Conservation (phyloP, 2,329 filamentous ascomycete genomes). For the Fusarium coicis region DNA sequence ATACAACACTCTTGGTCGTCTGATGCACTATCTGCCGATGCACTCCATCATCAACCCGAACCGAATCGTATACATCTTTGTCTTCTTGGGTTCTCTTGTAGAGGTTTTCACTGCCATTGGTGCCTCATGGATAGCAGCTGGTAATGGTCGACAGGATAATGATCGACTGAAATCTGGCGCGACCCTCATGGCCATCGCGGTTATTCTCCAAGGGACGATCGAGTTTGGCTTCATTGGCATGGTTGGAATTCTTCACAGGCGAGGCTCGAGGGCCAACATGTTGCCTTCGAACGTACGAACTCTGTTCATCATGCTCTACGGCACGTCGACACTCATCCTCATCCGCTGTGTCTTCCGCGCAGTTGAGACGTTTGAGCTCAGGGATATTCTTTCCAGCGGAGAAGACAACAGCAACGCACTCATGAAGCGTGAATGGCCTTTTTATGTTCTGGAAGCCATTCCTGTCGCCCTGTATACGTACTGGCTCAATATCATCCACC, state of each 20-base stretch:
- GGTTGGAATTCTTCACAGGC: slow-evolving; percentile 32
- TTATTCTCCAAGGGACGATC: slow-evolving; percentile 51
- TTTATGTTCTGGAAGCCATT: slow-evolving; percentile 57
- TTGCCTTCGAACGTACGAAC: slow-evolving; percentile 37
- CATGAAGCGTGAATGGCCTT: slow-evolving; percentile 57
- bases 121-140: slow-evolving; percentile 41
- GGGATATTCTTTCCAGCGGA: slow-evolving; percentile 17
- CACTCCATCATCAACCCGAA: slow-evolving; percentile 42
- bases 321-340: slow-evolving; percentile 41
- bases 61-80: slow-evolving; percentile 43
- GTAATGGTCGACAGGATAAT: slow-evolving; percentile 55
- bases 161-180: slow-evolving; percentile 67
- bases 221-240: slow-evolving; percentile 39
- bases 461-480: slow-evolving; percentile 57
- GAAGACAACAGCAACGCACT: slow-evolving; percentile 42
- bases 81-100: slow-evolving; percentile 39
- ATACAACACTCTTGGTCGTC: slow-evolving; percentile 42
- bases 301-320: slow-evolving; percentile 43
- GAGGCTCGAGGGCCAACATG: slow-evolving; percentile 35
- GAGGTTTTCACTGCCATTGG: slow-evolving; percentile 39
- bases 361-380: slow-evolving; percentile 39
- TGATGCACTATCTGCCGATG: slow-evolving; percentile 44
- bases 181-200: slow-evolving; percentile 61
- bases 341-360: slow-evolving; percentile 42
- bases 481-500: slow-evolving; percentile 56